A percentile compares a stretch with the other conserved stretches of the same genome.
Conservation (phyloP, 495 filamentous ascomycete species). For the Aspergillus indologenus region DNA sequence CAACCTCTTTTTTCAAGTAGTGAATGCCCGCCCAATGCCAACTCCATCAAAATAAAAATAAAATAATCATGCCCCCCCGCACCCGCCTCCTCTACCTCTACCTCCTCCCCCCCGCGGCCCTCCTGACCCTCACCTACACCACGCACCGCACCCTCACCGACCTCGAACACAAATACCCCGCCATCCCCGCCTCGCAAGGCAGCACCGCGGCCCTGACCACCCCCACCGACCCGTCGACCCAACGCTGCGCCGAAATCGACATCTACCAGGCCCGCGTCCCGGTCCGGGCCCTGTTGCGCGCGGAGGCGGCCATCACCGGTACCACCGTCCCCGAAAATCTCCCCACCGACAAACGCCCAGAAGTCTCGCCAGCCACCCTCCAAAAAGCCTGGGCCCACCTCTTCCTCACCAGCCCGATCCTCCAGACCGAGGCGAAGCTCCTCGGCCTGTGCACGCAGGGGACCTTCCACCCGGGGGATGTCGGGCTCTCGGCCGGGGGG, state of each 20-base stretch:
- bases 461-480: constrained; percentile 22
- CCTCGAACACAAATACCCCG: constrained; percentile 34
- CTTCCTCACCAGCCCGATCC: constrained; percentile 18
- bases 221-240: constrained; percentile 15
- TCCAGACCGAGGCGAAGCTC: constrained; percentile 25
- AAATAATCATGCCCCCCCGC: constrained; percentile 23
- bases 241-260: constrained; percentile 32
- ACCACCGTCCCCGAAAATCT: background rate
- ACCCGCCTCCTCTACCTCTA: constrained; percentile 14
- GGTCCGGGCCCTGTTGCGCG: constrained; percentile 13
- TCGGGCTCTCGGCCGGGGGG: constrained; percentile 12
- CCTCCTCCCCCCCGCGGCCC: constrained; percentile 16
- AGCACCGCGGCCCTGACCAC: constrained; percentile 23
- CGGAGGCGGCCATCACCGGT: background rate
- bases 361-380: constrained; percentile 10
- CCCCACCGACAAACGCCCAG: constrained; percentile 3
- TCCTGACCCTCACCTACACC: constrained; percentile 20
- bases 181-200: constrained; percentile 13
- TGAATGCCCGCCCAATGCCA: background rate
- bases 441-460: constrained; percentile 18
- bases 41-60: no score
- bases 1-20: no score
- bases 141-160: constrained; percentile 24
- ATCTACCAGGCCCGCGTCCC: constrained; percentile 31
- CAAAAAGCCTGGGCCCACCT: constrained; percentile 29